These are phyloP conservation scores for Aspergillus novoparasiticus DNA, from an alignment of 2,329 filamentous ascomycete species.

Conservation along the genomic window DNA sequence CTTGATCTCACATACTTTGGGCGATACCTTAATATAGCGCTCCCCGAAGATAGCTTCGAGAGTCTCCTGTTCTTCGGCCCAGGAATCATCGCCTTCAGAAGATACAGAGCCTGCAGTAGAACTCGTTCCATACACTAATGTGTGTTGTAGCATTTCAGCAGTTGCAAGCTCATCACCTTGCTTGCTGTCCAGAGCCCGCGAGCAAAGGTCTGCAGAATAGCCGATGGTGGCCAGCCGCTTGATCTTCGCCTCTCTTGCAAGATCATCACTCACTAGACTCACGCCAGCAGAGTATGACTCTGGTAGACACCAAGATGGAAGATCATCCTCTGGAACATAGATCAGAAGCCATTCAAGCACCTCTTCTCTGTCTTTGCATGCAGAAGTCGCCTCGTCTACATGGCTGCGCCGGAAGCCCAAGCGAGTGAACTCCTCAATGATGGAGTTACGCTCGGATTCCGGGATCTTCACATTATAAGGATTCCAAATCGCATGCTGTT, in stretches of 20 bases:
- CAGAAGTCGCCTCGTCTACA: conserved; percentile 79
- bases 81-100: conserved; percentile 56
- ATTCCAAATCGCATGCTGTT: conserved; percentile 84
- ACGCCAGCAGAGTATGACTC: conserved; percentile 91
- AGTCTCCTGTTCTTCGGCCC: conserved; percentile 83
- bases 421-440: conserved; percentile 73
- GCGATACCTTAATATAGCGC: conserved; percentile 63
- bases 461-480: conserved; percentile 71
- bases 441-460: conserved; percentile 55
- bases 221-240: conserved; percentile 80
- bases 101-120: conserved; percentile 17
- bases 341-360: conserved; percentile 94
- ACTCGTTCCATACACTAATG: conserved; percentile 57
- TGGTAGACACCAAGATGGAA: conserved; percentile 89
- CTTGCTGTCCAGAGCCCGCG: conserved; percentile 71
- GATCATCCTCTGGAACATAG: conserved; percentile 93
- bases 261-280: conserved; percentile 77
- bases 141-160: conserved; percentile 76
- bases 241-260: conserved; percentile 78
- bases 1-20: conserved; percentile 69
- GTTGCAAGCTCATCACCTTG: conserved; percentile 73
- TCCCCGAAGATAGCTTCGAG: conserved; percentile 86
- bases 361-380: conserved; percentile 91
- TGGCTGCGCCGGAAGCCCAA: conserved; percentile 89
- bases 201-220: conserved; percentile 82